Evolutionary conservation across 441 rosid species (phyloP).

Genomic region (Raphanus hybrid): DNA sequence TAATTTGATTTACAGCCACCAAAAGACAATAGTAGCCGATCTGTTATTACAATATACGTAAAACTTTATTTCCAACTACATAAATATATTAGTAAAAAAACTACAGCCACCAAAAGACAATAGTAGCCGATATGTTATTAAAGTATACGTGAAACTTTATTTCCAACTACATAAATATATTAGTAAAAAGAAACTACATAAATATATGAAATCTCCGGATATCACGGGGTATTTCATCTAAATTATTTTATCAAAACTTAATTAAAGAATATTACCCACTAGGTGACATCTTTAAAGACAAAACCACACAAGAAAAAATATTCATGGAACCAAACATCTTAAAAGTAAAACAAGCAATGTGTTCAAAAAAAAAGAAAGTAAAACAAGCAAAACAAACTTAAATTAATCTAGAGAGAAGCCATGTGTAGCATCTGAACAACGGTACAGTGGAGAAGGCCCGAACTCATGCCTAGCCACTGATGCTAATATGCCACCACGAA

Average conservation of each 20-base stretch:
- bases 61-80: not conserved
- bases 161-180: not conserved
- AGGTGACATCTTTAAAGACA: not conserved
- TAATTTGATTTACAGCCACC: not conserved
- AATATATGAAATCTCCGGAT: conserved; percentile 7
- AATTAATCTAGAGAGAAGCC: not conserved
- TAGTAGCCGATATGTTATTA: not conserved
- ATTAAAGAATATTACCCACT: not conserved
- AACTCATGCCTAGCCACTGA: not conserved
- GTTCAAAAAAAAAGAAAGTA: too few relatives aligned
- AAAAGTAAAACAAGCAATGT: too few relatives aligned
- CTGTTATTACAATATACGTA: not conserved
- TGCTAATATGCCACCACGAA: not conserved
- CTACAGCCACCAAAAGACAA: not conserved
- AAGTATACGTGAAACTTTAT: not conserved
- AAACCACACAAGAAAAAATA: not conserved
- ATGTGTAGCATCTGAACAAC: not conserved
- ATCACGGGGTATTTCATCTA: not conserved
- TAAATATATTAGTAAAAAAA: too few relatives aligned
- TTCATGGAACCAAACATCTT: not conserved
- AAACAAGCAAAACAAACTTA: too few relatives aligned
- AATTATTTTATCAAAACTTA: not conserved
- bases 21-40: conserved; percentile 1
- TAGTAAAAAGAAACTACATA: not conserved
- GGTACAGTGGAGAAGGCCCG: not conserved